These are phyloP conservation scores for Pyrrhoderma lamaoense DNA, from an alignment of 1,284 basidiomycete genomes.

Conservation along the genomic window DNA sequence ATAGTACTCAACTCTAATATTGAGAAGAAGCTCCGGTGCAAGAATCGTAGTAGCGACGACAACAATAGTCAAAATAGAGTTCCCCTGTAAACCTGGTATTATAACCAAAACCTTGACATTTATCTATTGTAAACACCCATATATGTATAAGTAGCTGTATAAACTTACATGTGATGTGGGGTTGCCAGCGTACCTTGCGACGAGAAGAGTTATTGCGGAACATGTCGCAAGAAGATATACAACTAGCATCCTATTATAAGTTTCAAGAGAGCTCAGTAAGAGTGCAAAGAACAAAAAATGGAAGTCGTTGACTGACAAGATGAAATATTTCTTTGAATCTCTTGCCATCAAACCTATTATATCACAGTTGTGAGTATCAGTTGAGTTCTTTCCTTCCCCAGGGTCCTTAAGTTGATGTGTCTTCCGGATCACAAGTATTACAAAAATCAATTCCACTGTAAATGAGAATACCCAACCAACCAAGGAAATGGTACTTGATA, in stretches of 20 bases:
- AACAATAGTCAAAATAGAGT: slow-evolving; percentile 1
- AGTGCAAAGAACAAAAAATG: no score
- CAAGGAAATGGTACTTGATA: not conserved
- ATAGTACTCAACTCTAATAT: slow-evolving; percentile 8
- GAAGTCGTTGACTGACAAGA: slow-evolving; percentile 3
- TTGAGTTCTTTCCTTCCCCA: not conserved
- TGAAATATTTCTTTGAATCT: slow-evolving; percentile 10
- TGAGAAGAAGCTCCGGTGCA: slow-evolving; percentile 7
- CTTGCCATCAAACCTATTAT: slow-evolving; percentile 4
- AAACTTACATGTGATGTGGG: not conserved
- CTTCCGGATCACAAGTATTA: not conserved
- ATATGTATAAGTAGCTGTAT: not conserved
- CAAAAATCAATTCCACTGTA: slow-evolving; percentile 2
- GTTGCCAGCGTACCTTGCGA: not conserved
- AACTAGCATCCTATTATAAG: slow-evolving; percentile 6
- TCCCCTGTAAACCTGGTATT: not conserved
- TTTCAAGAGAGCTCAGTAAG: no score
- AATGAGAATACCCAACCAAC: slow-evolving; percentile 1
- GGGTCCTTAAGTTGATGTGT: not conserved
- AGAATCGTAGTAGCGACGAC: not conserved
- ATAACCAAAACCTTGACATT: not conserved
- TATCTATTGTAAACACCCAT: not conserved
- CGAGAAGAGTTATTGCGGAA: not conserved
- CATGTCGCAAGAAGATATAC: slow-evolving; percentile 7
- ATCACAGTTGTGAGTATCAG: not conserved